phyloP scores from a whole-genome alignment of 805 yeast species.

The Candida ipomoeae region DNA sequence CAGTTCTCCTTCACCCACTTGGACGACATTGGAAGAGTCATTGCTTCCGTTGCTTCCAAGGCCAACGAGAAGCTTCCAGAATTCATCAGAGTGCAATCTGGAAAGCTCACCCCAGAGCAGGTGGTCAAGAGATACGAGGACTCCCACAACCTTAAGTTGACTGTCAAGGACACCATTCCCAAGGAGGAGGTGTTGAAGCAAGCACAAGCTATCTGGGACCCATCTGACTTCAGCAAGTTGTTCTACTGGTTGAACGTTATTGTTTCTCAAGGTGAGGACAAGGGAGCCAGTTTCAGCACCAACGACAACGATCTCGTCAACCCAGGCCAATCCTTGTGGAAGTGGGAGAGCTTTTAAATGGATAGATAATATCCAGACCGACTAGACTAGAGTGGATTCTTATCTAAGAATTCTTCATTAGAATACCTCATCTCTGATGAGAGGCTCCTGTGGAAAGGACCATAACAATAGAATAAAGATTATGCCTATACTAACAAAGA shows the following conservation, averaged over 20 bases:
- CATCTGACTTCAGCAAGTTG: conserved; percentile 31
- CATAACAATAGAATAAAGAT: no score
- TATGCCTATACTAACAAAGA: no score
- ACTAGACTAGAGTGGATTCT: no score
- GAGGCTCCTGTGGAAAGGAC: no score
- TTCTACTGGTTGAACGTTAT: conserved; percentile 1
- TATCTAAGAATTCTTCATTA: no score
- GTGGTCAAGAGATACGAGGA: conserved; percentile 39
- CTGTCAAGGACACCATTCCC: not conserved
- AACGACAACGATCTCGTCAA: conserved; percentile 43
- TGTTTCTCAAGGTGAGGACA: conserved; percentile 36
- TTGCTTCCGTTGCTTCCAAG: conserved; percentile 33
- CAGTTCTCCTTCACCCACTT: conserved; percentile 15
- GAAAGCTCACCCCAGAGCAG: conserved; percentile 33
- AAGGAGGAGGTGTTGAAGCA: conserved; percentile 27
- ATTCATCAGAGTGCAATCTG: conserved; percentile 40
- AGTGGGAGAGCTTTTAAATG: no score
- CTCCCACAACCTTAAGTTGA: conserved; percentile 25
- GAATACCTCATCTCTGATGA: no score
- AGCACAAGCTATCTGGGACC: conserved; percentile 24
- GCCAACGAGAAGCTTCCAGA: conserved; percentile 38
- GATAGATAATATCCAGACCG: no score
- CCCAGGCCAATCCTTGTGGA: conserved; percentile 42
- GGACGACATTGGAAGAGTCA: conserved; percentile 44
- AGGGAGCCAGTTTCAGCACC: conserved; percentile 29